Percentiles rank a stretch among this genome's conserved stretches.
Evolutionary conservation across 2,329 filamentous ascomycete genomes (phyloP).

Genomic region (Tothia fuscella): DNA sequence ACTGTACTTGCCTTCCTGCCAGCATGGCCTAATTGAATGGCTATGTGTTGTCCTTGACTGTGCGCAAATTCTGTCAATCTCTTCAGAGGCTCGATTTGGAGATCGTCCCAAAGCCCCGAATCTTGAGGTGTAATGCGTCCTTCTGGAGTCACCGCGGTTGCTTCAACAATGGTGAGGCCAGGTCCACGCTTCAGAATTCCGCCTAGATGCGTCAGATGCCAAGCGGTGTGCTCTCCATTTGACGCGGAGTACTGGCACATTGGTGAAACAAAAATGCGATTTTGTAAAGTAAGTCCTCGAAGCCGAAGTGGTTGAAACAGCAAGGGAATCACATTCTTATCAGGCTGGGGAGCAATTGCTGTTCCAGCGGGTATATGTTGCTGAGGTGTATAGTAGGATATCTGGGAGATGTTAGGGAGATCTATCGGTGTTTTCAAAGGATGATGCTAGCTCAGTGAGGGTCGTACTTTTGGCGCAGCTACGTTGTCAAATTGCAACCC

Average conservation of each 20-base stretch:
- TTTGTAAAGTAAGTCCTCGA: conserved; percentile 50
- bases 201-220: conserved; percentile 74
- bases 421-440: too few relatives aligned
- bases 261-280: conserved; percentile 45
- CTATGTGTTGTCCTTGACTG: conserved; percentile 62
- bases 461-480: too few relatives aligned
- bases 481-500: too few relatives aligned
- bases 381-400: conserved; percentile 35
- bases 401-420: too few relatives aligned
- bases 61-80: conserved; percentile 67
- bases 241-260: conserved; percentile 56
- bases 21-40: conserved; percentile 71
- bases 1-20: conserved; percentile 51
- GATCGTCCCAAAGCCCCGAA: conserved; percentile 70
- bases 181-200: conserved; percentile 66
- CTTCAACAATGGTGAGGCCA: conserved; percentile 64
- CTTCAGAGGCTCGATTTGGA: conserved; percentile 60
- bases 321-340: conserved; percentile 41
- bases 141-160: conserved; percentile 60
- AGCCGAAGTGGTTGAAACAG: conserved; percentile 47
- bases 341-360: conserved; percentile 33
- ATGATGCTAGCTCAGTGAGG: too few relatives aligned
- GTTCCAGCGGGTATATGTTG: conserved; percentile 36
- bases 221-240: conserved; percentile 64
- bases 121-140: conserved; percentile 77